Base-by-base conservation (phyloP, 306 rosid species). In the Hippophae gyantsensis region DNA sequence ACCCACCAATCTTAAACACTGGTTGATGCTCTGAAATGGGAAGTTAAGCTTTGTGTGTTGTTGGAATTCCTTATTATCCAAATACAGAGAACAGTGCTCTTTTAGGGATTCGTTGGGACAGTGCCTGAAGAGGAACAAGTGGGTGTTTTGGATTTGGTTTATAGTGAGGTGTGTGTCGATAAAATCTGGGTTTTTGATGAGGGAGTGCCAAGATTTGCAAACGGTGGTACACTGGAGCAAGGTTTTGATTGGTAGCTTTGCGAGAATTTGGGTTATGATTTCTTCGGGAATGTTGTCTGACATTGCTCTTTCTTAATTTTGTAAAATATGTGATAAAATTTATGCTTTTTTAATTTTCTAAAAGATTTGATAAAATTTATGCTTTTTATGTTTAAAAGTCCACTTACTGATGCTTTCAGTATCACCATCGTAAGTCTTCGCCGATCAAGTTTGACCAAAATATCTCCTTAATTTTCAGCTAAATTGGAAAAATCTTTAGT, bases 81-180 rank as follows among this genome's bases (percentile, higher is more conserved):
- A 61, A 56, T 23, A 52, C 6, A 69, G 45, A 69, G 57, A 61
- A n/a, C 8, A 27, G 6, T 10, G 52, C 67, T 42, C 53, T 27
- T 14, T 48, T 25, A 13, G 43, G 14, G 60, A 13, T 1, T 63
- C 42, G 7, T 38, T 63, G 50, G 68, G 59, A 27, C 52, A 43
- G 57, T 52, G 68, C 59, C 68, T 52, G n/a, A 63, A 58, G 54
- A 63, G 68, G 9, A 63, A 8, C 59, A 53, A 43, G 26, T 57
- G 59, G 50, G 42, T 25, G 43, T 62, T 53, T 52, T 44, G 50
- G 27, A 23, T 51, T 26, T 11, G 50, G 13, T 23, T 26, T 59
- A 51, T 0, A 38, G 41, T 51, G 46, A 50, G 58, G 67, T 61
- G 73, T 42, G 6, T 12, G 38, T 42, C 38, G 45, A 69, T 61